phyloP scores from a whole-genome alignment of 2,329 filamentous ascomycete genomes.

The Bipolaris oryzae region DNA sequence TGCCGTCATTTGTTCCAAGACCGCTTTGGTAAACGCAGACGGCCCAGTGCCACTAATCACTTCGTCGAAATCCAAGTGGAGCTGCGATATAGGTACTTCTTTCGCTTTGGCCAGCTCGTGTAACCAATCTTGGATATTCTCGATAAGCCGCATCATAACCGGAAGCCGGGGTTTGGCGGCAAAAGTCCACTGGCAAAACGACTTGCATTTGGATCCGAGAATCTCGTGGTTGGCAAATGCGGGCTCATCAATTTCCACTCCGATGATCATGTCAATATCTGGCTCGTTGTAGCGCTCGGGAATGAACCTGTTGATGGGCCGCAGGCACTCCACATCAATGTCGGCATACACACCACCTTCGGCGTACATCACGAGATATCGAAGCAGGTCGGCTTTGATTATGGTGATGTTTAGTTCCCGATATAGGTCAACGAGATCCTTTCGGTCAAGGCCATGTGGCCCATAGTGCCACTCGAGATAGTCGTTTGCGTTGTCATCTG shows the following conservation, averaged over 20 bases:
- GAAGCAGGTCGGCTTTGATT: slow-evolving; percentile 69
- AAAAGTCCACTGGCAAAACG: slow-evolving; percentile 79
- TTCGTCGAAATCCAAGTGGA: slow-evolving; percentile 73
- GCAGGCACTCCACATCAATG: slow-evolving; percentile 64
- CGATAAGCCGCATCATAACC: slow-evolving; percentile 71
- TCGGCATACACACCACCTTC: slow-evolving; percentile 67
- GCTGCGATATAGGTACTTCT: slow-evolving; percentile 62
- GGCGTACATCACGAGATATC: slow-evolving; percentile 71
- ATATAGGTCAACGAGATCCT: slow-evolving; percentile 54
- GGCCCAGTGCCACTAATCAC: slow-evolving; percentile 76
- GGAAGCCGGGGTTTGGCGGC: slow-evolving; percentile 70
- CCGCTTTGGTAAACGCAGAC: slow-evolving; percentile 70
- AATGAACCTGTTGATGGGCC: slow-evolving; percentile 63
- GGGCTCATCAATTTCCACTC: slow-evolving; percentile 73
- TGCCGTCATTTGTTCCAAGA: slow-evolving; percentile 67
- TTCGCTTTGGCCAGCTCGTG: slow-evolving; percentile 65
- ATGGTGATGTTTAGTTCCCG: slow-evolving; percentile 59
- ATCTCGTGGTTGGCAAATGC: slow-evolving; percentile 68
- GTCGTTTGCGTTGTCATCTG: slow-evolving; percentile 69
- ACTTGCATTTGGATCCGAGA: slow-evolving; percentile 69
- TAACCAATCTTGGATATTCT: slow-evolving; percentile 72
- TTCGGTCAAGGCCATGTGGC: slow-evolving; percentile 67
- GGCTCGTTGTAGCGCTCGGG: slow-evolving; percentile 65
- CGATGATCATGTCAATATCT: slow-evolving; percentile 74
- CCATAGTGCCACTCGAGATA: slow-evolving; percentile 74